Evolutionary conservation across 768 basidiomycete genomes (phyloP).

Genomic region (Mycena metata): DNA sequence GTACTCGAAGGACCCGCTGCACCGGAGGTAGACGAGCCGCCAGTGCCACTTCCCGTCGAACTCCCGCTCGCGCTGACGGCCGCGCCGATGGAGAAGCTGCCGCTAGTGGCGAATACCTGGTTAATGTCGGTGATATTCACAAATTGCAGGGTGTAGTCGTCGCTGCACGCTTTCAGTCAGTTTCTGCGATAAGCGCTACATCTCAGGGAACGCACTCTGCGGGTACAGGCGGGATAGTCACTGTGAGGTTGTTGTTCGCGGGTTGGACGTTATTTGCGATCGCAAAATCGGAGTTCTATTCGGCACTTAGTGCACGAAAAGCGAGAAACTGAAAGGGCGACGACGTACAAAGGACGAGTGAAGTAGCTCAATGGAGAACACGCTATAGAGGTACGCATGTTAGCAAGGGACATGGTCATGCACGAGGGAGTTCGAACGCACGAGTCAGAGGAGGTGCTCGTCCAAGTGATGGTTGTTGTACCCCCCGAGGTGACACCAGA

Average conservation of each 20-base stretch:
- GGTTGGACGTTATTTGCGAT: slow-evolving; percentile 69
- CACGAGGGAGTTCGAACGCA: slow-evolving; percentile 41
- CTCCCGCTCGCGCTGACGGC: slow-evolving; percentile 10
- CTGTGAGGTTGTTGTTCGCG: slow-evolving; percentile 45
- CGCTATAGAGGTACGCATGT: slow-evolving; percentile 30
- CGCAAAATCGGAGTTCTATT: slow-evolving; percentile 60
- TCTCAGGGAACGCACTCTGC: slow-evolving; percentile 53
- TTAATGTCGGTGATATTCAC: slow-evolving; percentile 61
- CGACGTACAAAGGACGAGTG: slow-evolving; percentile 57
- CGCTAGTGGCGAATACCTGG: slow-evolving; percentile 54
- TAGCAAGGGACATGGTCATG: background rate
- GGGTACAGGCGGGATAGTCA: slow-evolving; percentile 63
- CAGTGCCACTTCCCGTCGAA: background rate
- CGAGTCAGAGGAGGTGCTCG: slow-evolving; percentile 57
- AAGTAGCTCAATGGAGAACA: slow-evolving; percentile 61
- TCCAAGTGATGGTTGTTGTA: slow-evolving; percentile 62
- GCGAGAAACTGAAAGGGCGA: background rate
- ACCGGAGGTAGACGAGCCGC: too few species aligned
- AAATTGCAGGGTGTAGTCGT: slow-evolving; percentile 63
- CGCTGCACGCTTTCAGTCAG: slow-evolving; percentile 46
- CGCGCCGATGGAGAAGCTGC: slow-evolving; percentile 57
- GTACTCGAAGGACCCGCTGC: too few species aligned
- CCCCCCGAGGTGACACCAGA: slow-evolving; percentile 49
- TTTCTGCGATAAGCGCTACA: background rate
- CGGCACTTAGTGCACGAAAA: too few species aligned